Conservation (phyloP, 805 yeast species). For the Kurtzmaniella fragi region DNA sequence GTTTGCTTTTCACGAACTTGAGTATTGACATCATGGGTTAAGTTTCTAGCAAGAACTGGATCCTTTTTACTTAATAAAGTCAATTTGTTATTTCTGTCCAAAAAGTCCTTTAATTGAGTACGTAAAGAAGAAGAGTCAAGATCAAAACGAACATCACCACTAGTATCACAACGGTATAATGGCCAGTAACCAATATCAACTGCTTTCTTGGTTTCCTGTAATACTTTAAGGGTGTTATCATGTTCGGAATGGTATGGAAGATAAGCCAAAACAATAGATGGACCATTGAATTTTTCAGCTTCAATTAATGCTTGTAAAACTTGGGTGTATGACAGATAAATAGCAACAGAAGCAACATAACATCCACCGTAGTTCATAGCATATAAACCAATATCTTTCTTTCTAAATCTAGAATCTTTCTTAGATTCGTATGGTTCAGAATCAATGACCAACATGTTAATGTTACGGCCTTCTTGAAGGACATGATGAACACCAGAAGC, state of each 20-base stretch:
- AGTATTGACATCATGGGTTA: constrained; percentile 56
- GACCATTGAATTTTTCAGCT: constrained; percentile 87
- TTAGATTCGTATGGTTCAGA: constrained; percentile 62
- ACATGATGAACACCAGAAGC: constrained; percentile 87
- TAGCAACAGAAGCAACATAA: constrained; percentile 92
- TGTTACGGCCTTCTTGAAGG: constrained; percentile 65
- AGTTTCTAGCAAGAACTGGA: constrained; percentile 74
- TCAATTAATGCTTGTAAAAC: constrained; percentile 82
- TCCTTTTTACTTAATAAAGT: constrained; percentile 64
- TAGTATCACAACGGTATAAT: constrained; percentile 79
- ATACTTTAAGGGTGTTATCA: constrained; percentile 64
- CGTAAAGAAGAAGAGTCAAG: constrained; percentile 81
- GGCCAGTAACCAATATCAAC: constrained; percentile 98
- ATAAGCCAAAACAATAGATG: constrained; percentile 86
- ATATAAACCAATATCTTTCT: constrained; percentile 89
- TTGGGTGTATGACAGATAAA: constrained; percentile 91
- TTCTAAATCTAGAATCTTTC: constrained; percentile 44
- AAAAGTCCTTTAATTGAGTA: constrained; percentile 69
- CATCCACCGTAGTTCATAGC: constrained; percentile 90
- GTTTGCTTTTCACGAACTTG: constrained; percentile 56
- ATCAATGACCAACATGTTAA: constrained; percentile 84
- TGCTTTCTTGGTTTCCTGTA: constrained; percentile 83
- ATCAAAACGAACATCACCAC: constrained; percentile 56
- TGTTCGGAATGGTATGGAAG: constrained; percentile 67
- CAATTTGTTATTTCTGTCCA: constrained; percentile 86